These are phyloP conservation scores for Ophiosphaerella korrae DNA, from an alignment of 2,329 filamentous ascomycete genomes.

Conservation along the genomic window DNA sequence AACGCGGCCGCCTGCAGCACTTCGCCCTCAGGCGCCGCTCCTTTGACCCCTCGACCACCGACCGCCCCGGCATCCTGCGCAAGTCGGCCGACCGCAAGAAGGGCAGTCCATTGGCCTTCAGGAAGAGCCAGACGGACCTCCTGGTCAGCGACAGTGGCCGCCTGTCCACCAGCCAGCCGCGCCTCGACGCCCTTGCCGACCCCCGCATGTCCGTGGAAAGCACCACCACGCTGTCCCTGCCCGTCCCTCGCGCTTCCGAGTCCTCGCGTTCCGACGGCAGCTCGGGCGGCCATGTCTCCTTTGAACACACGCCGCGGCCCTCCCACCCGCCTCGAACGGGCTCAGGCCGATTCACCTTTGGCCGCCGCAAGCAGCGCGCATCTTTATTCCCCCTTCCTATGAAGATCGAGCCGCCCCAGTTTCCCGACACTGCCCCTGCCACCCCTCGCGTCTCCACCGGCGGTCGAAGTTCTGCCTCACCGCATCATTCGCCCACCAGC, in stretches of 20 bases:
- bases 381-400: slow-evolving; percentile 89
- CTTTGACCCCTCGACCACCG: slow-evolving; percentile 41
- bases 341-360: slow-evolving; percentile 73
- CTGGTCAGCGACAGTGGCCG: slow-evolving; percentile 48
- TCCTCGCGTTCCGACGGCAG: slow-evolving; percentile 90
- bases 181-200: slow-evolving; percentile 56
- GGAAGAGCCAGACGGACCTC: slow-evolving; percentile 34
- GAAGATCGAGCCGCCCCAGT: slow-evolving; percentile 61
- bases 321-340: slow-evolving; percentile 65
- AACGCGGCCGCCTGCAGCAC: slow-evolving; percentile 42
- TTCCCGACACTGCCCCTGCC: slow-evolving; percentile 51
- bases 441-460: slow-evolving; percentile 51
- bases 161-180: slow-evolving; percentile 63
- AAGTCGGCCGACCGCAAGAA: slow-evolving; percentile 46
- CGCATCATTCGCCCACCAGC: slow-evolving; percentile 40
- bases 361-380: slow-evolving; percentile 71
- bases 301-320: slow-evolving; percentile 41
- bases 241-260: slow-evolving; percentile 73
- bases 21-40: slow-evolving; percentile 43
- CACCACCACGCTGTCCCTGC: slow-evolving; percentile 66
- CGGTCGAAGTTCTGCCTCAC: slow-evolving; percentile 43
- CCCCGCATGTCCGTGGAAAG: slow-evolving; percentile 68
- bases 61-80: slow-evolving; percentile 35
- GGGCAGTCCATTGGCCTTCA: slow-evolving; percentile 30
- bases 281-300: slow-evolving; percentile 58